phyloP scores from a whole-genome alignment of 345 rosid genomes.

The Rhizophora mangle region DNA sequence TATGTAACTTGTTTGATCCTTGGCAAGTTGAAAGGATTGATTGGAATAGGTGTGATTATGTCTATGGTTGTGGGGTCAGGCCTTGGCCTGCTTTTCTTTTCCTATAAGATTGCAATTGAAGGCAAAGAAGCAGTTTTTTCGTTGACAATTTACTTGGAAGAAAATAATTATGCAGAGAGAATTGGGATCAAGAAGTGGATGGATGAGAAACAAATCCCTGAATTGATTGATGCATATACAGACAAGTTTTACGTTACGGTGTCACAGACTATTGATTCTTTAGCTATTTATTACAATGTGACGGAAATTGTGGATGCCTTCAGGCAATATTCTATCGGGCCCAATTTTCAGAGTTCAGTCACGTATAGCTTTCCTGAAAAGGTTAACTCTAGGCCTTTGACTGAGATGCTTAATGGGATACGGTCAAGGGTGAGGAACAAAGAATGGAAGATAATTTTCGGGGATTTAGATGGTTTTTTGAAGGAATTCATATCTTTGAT shows the following conservation, averaged over 20 bases:
- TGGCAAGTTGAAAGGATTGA: neutral
- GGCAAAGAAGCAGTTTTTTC: conserved; percentile 14
- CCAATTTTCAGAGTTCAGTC: neutral
- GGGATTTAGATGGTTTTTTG: conserved; percentile 7
- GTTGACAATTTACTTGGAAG: conserved; percentile 13
- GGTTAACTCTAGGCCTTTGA: neutral
- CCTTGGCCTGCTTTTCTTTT: conserved; percentile 5
- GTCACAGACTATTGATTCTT: conserved; percentile 4
- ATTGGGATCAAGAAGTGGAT: conserved; percentile 12
- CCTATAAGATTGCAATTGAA: conserved; percentile 14
- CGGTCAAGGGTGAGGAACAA: neutral
- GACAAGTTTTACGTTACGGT: conserved; percentile 12
- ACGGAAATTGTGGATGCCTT: conserved; percentile 8
- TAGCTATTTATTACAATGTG: conserved; percentile 16
- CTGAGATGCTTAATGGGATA: conserved; percentile 7
- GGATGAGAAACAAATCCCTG: conserved; percentile 15
- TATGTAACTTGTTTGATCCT: neutral
- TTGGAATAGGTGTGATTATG: conserved; percentile 6
- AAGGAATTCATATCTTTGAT: conserved; percentile 5
- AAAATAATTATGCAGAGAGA: conserved; percentile 16
- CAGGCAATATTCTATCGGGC: conserved; percentile 4
- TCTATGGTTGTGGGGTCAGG: neutral
- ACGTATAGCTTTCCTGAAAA: neutral
- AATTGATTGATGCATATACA: neutral
- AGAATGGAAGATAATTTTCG: conserved; percentile 7